These are phyloP conservation scores for Diplodia seriata DNA, from an alignment of 2,329 filamentous ascomycete species.

Conservation along the genomic window DNA sequence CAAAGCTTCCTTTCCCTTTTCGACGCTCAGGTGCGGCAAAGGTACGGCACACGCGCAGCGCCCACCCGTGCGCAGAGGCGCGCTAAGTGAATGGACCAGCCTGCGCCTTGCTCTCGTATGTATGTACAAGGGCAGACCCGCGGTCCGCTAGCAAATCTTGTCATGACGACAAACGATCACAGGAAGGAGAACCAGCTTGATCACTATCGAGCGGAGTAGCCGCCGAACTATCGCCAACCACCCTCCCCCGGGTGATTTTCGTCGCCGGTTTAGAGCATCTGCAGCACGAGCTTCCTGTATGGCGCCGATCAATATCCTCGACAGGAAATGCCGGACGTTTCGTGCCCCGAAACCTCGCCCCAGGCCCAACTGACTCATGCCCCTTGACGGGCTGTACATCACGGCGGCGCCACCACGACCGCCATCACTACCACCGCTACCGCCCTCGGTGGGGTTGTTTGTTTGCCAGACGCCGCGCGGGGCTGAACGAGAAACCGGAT, in stretches of 20 bases:
- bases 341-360: neutral
- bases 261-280: neutral
- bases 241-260: neutral
- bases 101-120: no score
- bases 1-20: neutral
- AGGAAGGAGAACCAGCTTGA: neutral
- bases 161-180: neutral
- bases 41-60: neutral
- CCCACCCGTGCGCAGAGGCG: neutral
- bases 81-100: neutral
- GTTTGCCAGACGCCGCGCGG: neutral
- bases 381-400: neutral
- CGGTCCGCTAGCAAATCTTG: neutral
- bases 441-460: neutral
- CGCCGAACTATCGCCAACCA: neutral
- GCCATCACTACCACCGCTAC: neutral
- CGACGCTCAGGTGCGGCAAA: neutral
- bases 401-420: neutral
- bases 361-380: neutral
- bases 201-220: neutral
- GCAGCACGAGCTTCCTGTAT: neutral
- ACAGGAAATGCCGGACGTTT: neutral
- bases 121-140: no score
- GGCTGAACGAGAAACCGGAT: neutral
- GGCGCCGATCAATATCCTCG: neutral